Evolutionary conservation across 2,329 filamentous ascomycete species (phyloP).

Genomic region (Aspergillus sp.): DNA sequence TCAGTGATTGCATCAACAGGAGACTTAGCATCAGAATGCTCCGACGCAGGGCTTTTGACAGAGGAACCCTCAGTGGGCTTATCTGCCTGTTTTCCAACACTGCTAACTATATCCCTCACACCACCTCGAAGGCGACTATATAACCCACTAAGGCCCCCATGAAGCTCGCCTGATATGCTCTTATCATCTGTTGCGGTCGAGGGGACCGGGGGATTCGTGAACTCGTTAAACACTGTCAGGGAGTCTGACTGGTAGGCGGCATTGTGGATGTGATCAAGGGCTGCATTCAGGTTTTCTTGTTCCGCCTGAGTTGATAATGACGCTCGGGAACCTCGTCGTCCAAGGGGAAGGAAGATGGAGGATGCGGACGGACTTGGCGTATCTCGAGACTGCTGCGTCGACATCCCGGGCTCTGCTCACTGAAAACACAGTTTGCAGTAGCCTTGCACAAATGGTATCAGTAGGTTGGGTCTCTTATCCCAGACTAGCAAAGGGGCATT

Average conservation of each 20-base stretch:
- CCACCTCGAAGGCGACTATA: slow-evolving; percentile 75
- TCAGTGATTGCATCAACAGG: slow-evolving; percentile 18
- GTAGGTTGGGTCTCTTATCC: neutral
- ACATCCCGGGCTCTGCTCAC: slow-evolving; percentile 18
- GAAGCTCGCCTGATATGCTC: slow-evolving; percentile 62
- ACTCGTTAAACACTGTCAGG: slow-evolving; percentile 90
- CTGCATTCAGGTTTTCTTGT: slow-evolving; percentile 65
- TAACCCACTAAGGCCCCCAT: slow-evolving; percentile 78
- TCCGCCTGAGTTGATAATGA: slow-evolving; percentile 52
- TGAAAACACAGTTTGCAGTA: neutral
- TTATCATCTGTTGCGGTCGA: slow-evolving; percentile 58
- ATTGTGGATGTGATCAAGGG: slow-evolving; percentile 79
- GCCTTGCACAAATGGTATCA: neutral
- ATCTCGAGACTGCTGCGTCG: slow-evolving; percentile 29
- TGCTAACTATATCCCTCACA: slow-evolving; percentile 46
- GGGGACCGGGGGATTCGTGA: slow-evolving; percentile 58
- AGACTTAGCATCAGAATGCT: slow-evolving; percentile 20
- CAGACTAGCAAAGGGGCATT: slow-evolving; percentile 3
- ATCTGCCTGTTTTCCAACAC: slow-evolving; percentile 25
- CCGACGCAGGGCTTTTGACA: slow-evolving; percentile 20
- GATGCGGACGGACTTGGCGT: slow-evolving; percentile 38
- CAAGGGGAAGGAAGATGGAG: slow-evolving; percentile 38
- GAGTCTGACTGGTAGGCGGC: slow-evolving; percentile 77
- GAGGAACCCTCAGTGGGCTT: slow-evolving; percentile 17
- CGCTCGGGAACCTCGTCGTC: slow-evolving; percentile 40